Conservation (phyloP, 192 early-diverging fungal genomes). For the Dimargaris verticillata region DNA sequence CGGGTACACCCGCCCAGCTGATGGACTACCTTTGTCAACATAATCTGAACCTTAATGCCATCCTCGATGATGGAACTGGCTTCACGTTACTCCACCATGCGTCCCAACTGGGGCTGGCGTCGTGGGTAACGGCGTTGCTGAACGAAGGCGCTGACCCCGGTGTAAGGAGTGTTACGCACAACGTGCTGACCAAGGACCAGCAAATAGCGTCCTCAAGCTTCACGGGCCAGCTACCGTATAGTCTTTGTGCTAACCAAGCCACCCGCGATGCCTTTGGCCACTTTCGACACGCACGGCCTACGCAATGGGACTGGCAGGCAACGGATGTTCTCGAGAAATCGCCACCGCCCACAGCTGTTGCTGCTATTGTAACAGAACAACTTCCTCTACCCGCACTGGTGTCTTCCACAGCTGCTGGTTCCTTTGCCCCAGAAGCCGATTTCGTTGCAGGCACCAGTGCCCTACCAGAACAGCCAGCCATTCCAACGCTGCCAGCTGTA, state of each 20-base stretch:
- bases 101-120: constrained; percentile 32
- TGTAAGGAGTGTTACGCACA: constrained; percentile 18
- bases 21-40: constrained; percentile 18
- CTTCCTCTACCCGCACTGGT: constrained; percentile 12
- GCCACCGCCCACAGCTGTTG: constrained; percentile 13
- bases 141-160: constrained; percentile 67
- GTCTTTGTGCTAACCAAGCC: constrained; percentile 14
- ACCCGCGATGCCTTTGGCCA: constrained; percentile 17
- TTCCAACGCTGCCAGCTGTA: neutral
- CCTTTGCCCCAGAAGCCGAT: neutral
- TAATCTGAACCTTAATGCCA: constrained; percentile 16
- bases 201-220: constrained; percentile 6
- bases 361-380: constrained; percentile 15
- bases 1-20: constrained; percentile 21
- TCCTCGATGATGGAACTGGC: constrained; percentile 30
- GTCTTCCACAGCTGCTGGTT: constrained; percentile 7
- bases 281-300: constrained; percentile 19
- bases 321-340: constrained; percentile 19
- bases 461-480: neutral
- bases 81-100: constrained; percentile 69
- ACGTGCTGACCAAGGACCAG: constrained; percentile 16
- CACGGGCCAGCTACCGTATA: constrained; percentile 16
- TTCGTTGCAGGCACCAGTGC: neutral
- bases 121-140: constrained; percentile 47
- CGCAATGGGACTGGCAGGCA: constrained; percentile 20